These are phyloP conservation scores for Hamamelis virginiana DNA, from an alignment of 164 flowering plant genomes.

Conservation along the genomic window DNA sequence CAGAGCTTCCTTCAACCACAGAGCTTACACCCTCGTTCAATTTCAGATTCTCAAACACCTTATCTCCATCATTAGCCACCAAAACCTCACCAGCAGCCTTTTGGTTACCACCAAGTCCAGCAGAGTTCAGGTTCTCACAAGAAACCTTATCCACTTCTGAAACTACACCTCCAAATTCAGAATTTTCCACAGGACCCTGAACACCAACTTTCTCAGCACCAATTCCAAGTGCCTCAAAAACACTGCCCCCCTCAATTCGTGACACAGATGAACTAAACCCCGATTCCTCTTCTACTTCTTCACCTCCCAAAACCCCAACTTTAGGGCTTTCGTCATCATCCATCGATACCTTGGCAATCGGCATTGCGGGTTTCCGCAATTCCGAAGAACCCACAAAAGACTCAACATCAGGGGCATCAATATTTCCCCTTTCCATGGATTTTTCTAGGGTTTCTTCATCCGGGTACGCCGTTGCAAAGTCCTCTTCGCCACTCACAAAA, in stretches of 20 bases:
- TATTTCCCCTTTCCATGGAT: slow-evolving; percentile 10
- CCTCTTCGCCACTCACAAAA: slow-evolving; percentile 62
- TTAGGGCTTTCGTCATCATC: slow-evolving; percentile 28
- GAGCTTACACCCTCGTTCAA: slow-evolving; percentile 3
- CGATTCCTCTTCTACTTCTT: slow-evolving; percentile 23
- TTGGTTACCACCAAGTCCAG: background rate
- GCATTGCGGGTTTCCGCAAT: slow-evolving; percentile 13
- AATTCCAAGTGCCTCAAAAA: background rate
- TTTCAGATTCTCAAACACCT: slow-evolving; percentile 10
- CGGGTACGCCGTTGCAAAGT: slow-evolving; percentile 48
- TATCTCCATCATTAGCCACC: slow-evolving; percentile 7
- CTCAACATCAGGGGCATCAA: slow-evolving; percentile 12
- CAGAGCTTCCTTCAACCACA: slow-evolving; percentile 10
- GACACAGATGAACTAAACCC: background rate
- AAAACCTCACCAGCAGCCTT: slow-evolving; percentile 9
- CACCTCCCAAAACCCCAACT: slow-evolving; percentile 22
- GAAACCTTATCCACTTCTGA: background rate
- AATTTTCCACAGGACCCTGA: slow-evolving; percentile 1
- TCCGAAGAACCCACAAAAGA: slow-evolving; percentile 15
- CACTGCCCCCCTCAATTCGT: slow-evolving; percentile 5
- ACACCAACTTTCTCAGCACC: background rate
- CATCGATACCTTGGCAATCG: slow-evolving; percentile 32
- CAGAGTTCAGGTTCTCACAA: background rate
- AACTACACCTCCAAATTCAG: too few species aligned
- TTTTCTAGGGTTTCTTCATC: slow-evolving; percentile 34